These are phyloP conservation scores for Hypoxylon sp. DNA, from an alignment of 2,329 filamentous ascomycete species.

Conservation along the genomic window DNA sequence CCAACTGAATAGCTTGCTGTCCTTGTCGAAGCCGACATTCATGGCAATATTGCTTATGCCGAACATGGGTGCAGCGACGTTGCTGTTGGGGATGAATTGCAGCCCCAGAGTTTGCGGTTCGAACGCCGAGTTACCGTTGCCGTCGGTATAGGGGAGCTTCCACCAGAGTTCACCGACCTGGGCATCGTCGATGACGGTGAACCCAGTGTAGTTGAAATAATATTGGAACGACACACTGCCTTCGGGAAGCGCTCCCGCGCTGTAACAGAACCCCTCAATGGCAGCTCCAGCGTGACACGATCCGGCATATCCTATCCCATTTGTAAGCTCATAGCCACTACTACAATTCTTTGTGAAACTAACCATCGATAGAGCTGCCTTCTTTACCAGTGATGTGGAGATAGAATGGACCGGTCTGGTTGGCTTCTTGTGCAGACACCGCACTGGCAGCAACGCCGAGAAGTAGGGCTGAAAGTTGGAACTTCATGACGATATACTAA, in stretches of 20 bases:
- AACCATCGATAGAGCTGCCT: conserved; percentile 52
- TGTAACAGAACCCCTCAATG: conserved; percentile 54
- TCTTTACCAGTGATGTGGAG: conserved; percentile 53
- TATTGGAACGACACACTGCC: conserved; percentile 47
- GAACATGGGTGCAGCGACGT: conserved; percentile 54
- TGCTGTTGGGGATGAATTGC: conserved; percentile 48
- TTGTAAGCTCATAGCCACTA: conserved; percentile 29
- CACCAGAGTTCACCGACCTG: conserved; percentile 52
- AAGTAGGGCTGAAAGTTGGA: conserved; percentile 47
- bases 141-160: conserved; percentile 48
- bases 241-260: conserved; percentile 36
- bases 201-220: conserved; percentile 55
- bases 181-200: conserved; percentile 29
- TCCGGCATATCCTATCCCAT: conserved; percentile 48
- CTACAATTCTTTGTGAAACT: conserved; percentile 1
- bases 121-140: conserved; percentile 32
- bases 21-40: conserved; percentile 52
- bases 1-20: conserved; percentile 51
- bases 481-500: conserved; percentile 51
- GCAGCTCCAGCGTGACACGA: conserved; percentile 57
- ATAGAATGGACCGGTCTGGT: conserved; percentile 54
- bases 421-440: conserved; percentile 52
- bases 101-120: conserved; percentile 46
- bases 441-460: conserved; percentile 50
- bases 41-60: conserved; percentile 33